Percentiles rank a stretch among this genome's conserved stretches.
phyloP scores from a whole-genome alignment of 2,329 filamentous ascomycete genomes.

The Curvularia eragrostidis region DNA sequence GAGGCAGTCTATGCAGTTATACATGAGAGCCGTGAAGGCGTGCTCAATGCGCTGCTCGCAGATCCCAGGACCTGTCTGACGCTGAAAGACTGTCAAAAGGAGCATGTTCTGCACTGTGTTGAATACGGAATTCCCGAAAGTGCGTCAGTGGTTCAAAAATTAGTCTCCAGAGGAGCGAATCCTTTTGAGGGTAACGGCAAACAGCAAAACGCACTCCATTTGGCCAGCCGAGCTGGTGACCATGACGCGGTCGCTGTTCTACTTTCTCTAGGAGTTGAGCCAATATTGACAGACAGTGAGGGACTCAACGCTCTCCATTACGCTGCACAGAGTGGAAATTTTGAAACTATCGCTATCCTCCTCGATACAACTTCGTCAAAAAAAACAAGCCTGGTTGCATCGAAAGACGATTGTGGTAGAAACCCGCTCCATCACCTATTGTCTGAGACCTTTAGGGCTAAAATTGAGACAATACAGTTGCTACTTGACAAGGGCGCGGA shows the following conservation, averaged over 20 bases:
- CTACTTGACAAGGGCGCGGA: conserved; percentile 14
- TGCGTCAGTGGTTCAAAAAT: conserved; percentile 8
- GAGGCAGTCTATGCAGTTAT: neutral
- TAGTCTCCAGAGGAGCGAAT: conserved; percentile 17
- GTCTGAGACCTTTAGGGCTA: neutral
- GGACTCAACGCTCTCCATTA: conserved; percentile 21
- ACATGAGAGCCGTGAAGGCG: neutral
- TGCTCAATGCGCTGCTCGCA: conserved; percentile 2
- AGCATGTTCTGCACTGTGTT: neutral
- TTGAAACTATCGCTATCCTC: conserved; percentile 12
- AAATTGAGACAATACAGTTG: conserved; percentile 13
- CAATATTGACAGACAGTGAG: conserved; percentile 8
- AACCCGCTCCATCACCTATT: conserved; percentile 15
- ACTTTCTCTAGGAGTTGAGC: conserved; percentile 15
- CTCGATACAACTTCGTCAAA: conserved; percentile 3
- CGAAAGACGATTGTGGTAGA: conserved; percentile 9
- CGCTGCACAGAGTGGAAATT: conserved; percentile 14
- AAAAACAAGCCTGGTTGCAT: conserved; percentile 10
- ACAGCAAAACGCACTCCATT: conserved; percentile 18
- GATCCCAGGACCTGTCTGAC: neutral
- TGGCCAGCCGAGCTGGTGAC: conserved; percentile 15
- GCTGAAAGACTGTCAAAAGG: neutral
- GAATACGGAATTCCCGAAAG: neutral
- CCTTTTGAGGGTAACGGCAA: conserved; percentile 11
- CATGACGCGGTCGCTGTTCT: conserved; percentile 12